Evolutionary conservation across 331 rosid genomes (phyloP).

Genomic region (Telfairia occidentalis): DNA sequence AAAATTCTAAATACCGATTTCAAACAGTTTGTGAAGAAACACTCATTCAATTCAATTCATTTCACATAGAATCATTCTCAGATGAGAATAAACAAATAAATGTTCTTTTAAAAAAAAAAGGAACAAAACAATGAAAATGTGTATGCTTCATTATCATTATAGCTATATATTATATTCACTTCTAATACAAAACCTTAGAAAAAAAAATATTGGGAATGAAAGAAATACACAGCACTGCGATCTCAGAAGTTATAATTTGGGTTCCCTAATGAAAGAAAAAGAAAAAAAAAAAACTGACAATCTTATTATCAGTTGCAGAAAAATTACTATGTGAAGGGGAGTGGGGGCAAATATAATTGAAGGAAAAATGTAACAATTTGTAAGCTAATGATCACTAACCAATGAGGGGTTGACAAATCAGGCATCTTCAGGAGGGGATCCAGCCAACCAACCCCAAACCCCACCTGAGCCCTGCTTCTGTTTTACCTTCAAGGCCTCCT

Average conservation of each 20-base stretch:
- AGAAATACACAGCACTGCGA: slow-evolving; percentile 12
- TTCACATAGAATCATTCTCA: neutral
- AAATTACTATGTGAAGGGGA: neutral
- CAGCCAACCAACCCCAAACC: slow-evolving; percentile 95
- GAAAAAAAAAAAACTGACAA: neutral
- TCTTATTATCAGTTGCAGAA: slow-evolving; percentile 7
- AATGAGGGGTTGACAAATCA: neutral
- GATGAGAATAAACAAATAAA: neutral
- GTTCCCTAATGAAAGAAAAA: slow-evolving; percentile 3
- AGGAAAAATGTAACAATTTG: slow-evolving; percentile 12
- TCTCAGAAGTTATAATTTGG: slow-evolving; percentile 4
- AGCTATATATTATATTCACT: slow-evolving; percentile 8
- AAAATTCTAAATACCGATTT: too few relatives aligned
- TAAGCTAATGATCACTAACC: slow-evolving; percentile 13
- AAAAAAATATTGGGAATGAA: neutral
- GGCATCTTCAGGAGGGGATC: slow-evolving; percentile 34
- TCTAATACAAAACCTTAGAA: neutral
- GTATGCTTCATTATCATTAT: slow-evolving; percentile 8
- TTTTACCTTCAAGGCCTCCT: slow-evolving; percentile 62
- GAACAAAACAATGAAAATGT: neutral
- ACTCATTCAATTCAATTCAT: neutral
- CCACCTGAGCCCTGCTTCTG: slow-evolving; percentile 72
- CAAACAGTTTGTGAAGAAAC: neutral
- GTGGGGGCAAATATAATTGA: neutral
- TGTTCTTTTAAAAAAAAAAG: too few relatives aligned